phyloP scores from a whole-genome alignment of 2,329 filamentous ascomycete species.

The Aspergillus sp. region DNA sequence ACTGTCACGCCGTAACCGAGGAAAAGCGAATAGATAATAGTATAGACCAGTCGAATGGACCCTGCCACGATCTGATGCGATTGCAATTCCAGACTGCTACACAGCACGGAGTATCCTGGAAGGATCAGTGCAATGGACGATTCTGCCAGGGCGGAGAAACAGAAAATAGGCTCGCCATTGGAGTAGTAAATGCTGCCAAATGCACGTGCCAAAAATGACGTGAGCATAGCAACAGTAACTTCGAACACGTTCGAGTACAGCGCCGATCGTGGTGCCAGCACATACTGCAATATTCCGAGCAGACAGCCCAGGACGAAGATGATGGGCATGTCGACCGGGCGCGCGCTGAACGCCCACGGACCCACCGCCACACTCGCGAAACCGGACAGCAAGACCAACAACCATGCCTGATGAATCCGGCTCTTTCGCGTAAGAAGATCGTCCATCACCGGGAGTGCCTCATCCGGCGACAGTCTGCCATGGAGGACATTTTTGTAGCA shows the following conservation, averaged over 20 bases:
- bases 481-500: constrained; percentile 50
- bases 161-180: constrained; percentile 54
- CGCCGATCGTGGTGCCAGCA: constrained; percentile 71
- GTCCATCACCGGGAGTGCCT: constrained; percentile 42
- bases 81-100: constrained; percentile 66
- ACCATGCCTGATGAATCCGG: constrained; percentile 55
- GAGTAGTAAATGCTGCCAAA: constrained; percentile 62
- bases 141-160: constrained; percentile 71
- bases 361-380: constrained; percentile 73
- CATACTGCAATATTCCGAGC: constrained; percentile 71
- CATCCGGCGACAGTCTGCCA: constrained; percentile 44
- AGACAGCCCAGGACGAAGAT: constrained; percentile 73
- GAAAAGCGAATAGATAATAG: constrained; percentile 72
- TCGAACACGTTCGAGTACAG: constrained; percentile 66
- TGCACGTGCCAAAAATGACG: constrained; percentile 66
- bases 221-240: constrained; percentile 63
- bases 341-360: constrained; percentile 75
- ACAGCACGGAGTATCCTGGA: constrained; percentile 66
- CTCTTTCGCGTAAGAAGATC: constrained; percentile 58
- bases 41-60: constrained; percentile 73
- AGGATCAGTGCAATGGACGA: constrained; percentile 75
- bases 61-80: constrained; percentile 69
- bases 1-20: constrained; percentile 73
- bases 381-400: constrained; percentile 68
- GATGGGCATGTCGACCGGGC: constrained; percentile 75